Evolutionary conservation across 1,284 basidiomycete genomes (phyloP), one percentile per base, ranked within the genome.

Genomic region (Ceratobasidium sp.): DNA sequence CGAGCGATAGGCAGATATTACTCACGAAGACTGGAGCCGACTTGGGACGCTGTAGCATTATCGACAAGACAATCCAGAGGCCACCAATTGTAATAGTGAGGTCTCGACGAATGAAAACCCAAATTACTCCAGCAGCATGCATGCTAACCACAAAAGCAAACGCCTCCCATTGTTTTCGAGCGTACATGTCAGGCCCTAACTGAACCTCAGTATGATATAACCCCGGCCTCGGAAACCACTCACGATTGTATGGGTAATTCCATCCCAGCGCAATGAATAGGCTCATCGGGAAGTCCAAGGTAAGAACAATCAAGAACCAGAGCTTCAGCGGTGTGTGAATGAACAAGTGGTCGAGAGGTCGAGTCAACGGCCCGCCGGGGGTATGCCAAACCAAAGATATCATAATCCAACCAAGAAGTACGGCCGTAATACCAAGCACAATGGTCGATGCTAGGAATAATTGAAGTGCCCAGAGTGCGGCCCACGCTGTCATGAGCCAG

Each of bases 401-500:
- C 62, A 62, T 78, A 50, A 80, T 65, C 79, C 79, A 81, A 7
- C 79, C 64, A 7, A 81, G 54, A 56, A 81, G 73, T 20, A 78
- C 17, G 40, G 77, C 44, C 28, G 74, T 38, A 28, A 79, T 33
- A 40, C 68, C 68, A 12, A 78, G 67, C 28, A 79, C 52, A 44
- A 80, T 68, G 15, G 75, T 71, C 17, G 80, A 78, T n/a, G 77
- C 61, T 3, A 78, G 26, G 66, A 80, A 80, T 3, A 75, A 54
- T 48, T 80, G 77, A 52, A 80, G 59, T 52, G 77, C 79, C 56
- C 77, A 80, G 9, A 77, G 66, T n/a, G 75, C 69, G 0, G 74
- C 86, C 87, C 88, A 88, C 38, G 84, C 84, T 0, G 87, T 86
- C 80, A 87, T 84, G 44, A 88, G 79, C 84, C 87, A 88, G 81